Evolutionary conservation across 2,329 filamentous ascomycete genomes (phyloP).

Genomic region (Pseudocercospora cruenta): DNA sequence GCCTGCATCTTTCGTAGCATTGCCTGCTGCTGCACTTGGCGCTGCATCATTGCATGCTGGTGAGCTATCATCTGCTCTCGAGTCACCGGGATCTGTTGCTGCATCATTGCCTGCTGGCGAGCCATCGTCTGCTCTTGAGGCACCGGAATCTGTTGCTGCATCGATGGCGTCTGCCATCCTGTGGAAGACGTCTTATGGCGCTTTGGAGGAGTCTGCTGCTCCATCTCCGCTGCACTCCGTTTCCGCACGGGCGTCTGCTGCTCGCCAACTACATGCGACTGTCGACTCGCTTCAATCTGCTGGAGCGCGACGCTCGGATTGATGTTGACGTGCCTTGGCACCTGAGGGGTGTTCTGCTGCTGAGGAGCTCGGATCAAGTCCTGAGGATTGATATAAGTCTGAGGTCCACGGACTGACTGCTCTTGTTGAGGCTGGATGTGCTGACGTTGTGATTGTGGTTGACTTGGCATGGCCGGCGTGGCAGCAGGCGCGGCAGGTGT

Average conservation of each 20-base stretch:
- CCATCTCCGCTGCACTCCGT: neutral
- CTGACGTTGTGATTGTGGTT: neutral
- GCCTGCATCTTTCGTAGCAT: too few relatives aligned
- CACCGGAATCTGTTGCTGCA: neutral
- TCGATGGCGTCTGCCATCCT: neutral
- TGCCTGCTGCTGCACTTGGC: neutral
- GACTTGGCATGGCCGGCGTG: neutral
- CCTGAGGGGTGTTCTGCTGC: neutral
- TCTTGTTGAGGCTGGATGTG: neutral
- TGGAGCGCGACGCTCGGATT: neutral
- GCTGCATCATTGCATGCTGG: neutral
- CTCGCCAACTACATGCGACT: neutral
- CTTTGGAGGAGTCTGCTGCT: neutral
- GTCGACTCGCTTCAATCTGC: neutral
- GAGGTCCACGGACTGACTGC: neutral
- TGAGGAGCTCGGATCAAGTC: neutral
- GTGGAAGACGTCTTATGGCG: neutral
- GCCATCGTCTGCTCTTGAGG: neutral
- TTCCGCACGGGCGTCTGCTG: neutral
- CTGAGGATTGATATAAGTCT: neutral
- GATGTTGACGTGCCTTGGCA: neutral
- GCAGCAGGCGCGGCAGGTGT: neutral
- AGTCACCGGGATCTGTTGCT: neutral
- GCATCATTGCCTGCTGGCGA: neutral
- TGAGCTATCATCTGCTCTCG: neutral